phyloP scores from a whole-genome alignment of 305 asterid species.

The Ilex paraguariensis region DNA sequence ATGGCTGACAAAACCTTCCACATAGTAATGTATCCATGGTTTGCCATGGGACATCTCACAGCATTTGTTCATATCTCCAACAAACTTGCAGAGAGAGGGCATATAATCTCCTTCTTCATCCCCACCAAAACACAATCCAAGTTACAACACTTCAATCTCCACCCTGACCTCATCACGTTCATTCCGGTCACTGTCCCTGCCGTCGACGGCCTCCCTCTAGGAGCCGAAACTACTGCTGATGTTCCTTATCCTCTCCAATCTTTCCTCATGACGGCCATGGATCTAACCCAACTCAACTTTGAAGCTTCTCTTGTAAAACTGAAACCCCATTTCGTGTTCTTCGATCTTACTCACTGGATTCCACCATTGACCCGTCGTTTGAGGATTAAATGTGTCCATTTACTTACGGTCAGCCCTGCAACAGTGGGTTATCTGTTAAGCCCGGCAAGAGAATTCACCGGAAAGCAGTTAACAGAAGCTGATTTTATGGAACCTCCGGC shows the following conservation, averaged over 20 bases:
- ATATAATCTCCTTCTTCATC: constrained; percentile 43
- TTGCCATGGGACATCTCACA: neutral
- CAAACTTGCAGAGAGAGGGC: constrained; percentile 78
- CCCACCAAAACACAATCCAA: constrained; percentile 44
- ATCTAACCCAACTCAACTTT: constrained; percentile 33
- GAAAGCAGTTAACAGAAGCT: constrained; percentile 17
- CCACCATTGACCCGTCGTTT: constrained; percentile 35
- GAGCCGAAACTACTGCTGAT: constrained; percentile 37
- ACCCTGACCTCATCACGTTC: constrained; percentile 43
- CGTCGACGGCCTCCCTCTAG: constrained; percentile 36
- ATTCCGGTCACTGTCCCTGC: constrained; percentile 39
- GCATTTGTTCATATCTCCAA: constrained; percentile 43
- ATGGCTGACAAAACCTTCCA: neutral
- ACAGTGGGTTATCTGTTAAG: constrained; percentile 29
- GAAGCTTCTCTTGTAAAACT: constrained; percentile 28
- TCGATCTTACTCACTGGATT: constrained; percentile 57
- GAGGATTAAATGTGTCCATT: constrained; percentile 33
- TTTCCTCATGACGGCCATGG: constrained; percentile 34
- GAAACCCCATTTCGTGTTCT: constrained; percentile 44
- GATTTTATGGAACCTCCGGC: constrained; percentile 34
- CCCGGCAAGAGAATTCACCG: constrained; percentile 13
- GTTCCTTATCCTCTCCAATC: constrained; percentile 13
- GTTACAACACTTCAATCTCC: constrained; percentile 40
- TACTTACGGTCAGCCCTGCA: constrained; percentile 42
- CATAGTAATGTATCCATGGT: constrained; percentile 44